phyloP scores from a whole-genome alignment of 345 rosid genomes.

The Salix dunnii region DNA sequence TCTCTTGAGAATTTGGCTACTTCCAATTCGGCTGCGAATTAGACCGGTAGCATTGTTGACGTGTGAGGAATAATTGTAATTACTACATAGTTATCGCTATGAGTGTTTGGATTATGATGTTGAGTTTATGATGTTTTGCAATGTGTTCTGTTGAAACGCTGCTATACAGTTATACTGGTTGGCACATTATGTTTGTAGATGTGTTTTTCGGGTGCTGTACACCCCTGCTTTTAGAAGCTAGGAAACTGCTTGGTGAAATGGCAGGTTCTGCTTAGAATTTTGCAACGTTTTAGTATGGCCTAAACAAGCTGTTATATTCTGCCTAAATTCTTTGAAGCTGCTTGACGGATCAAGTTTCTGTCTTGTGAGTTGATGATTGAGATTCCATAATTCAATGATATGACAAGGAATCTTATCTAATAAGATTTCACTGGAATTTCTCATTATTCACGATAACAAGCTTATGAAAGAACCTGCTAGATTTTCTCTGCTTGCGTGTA shows the following conservation, averaged over 20 bases:
- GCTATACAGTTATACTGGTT: not conserved
- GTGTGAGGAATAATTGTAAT: not conserved
- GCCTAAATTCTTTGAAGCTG: too few relatives aligned
- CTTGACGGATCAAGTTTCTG: too few relatives aligned
- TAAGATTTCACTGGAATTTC: too few relatives aligned
- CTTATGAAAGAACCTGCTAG: too few relatives aligned
- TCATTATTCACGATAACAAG: too few relatives aligned
- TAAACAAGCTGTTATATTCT: too few relatives aligned
- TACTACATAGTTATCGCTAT: not conserved
- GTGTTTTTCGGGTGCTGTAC: not conserved
- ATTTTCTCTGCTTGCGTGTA: too few relatives aligned
- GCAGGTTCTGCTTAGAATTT: not conserved
- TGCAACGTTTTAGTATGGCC: not conserved
- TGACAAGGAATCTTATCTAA: too few relatives aligned
- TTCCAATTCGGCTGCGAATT: not conserved
- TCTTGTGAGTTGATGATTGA: too few relatives aligned
- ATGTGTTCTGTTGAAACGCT: not conserved
- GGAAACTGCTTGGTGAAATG: not conserved
- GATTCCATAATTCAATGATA: too few relatives aligned
- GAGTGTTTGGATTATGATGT: not conserved
- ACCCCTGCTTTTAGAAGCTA: not conserved
- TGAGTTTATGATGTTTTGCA: not conserved
- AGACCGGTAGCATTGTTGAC: conserved; percentile 17
- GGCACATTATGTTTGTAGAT: not conserved
- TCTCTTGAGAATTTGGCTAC: conserved; percentile 32